Base-by-base conservation (phyloP, 75 land plant genomes). In the Selaginella tamariscina region DNA sequence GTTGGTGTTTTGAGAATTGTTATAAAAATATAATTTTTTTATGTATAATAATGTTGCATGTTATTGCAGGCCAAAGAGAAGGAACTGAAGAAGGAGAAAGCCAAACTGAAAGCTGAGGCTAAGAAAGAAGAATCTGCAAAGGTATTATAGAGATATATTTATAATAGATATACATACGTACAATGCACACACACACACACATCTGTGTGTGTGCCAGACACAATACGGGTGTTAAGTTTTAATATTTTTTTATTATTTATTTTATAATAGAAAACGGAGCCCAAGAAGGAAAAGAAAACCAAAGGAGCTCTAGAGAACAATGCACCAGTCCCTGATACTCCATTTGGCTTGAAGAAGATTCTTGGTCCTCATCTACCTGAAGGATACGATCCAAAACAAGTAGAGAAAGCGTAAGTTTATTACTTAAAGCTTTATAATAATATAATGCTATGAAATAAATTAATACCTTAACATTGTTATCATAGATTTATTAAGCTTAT, bases 291-390 rank as follows among this genome's bases (percentile, higher is more conserved):
- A 32, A 88, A 79, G 56, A 77, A 74, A 49, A 82, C 74, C 24
- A 65, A 63, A 2, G 82, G 66, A 30, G 76, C 79, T 28, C 83
- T 86, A 33, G 91, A 92, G 55, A 32, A 72, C 1, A 86, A 91
- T 55, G 84, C 72, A 67, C 54, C 76, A 27, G 93, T 88, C 64
- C 97, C 97, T 30, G 75, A 75, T 1, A 86, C 89, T 29, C 75
- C 79, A 39, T 30, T 55, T 32, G 97, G 97, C 26, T 84, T 86
- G 72, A 92, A 86, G 83, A 92, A 88, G 70, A 63, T 22, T 28
- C 73, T 92, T 24, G 82, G 93, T 32, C 71, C 68, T 62, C 85
- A 82, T 31, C 86, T 92, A 85, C 89, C 97, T 0, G 84, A 84
- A 49, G 74, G 79, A n/a, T 92, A 86, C 54, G 82, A 66, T 73